phyloP scores from a whole-genome alignment of 306 rosid genomes.

The Medicago ruthenica region DNA sequence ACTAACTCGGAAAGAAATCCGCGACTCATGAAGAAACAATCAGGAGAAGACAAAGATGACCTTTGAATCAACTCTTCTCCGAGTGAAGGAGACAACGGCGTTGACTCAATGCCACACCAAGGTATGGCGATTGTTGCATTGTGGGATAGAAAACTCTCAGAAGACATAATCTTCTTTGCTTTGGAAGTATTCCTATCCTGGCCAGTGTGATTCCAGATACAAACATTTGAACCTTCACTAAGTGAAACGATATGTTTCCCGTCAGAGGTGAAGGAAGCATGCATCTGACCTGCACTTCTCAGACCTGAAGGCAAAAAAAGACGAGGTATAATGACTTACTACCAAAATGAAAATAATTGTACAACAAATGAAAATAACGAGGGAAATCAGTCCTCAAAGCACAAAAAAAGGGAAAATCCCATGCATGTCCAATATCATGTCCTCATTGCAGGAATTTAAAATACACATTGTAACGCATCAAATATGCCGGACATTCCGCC shows the following conservation, averaged over 20 bases:
- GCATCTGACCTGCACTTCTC: constrained; percentile 65
- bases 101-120: constrained; percentile 72
- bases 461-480: not conserved
- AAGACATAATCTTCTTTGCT: constrained; percentile 62
- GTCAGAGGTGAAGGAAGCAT: constrained; percentile 78
- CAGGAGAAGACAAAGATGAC: constrained; percentile 61
- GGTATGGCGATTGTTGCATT: constrained; percentile 76
- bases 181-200: constrained; percentile 60
- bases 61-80: constrained; percentile 48
- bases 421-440: not conserved
- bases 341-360: not conserved
- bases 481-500: not conserved
- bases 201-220: constrained; percentile 67
- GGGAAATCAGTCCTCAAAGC: constrained; percentile 19
- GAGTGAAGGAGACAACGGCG: constrained; percentile 56
- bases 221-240: constrained; percentile 74
- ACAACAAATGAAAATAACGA: not conserved
- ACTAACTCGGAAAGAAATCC: constrained; percentile 67
- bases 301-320: constrained; percentile 53
- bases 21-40: constrained; percentile 68
- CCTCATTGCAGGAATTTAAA: not conserved
- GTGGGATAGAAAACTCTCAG: constrained; percentile 68
- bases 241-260: constrained; percentile 83
- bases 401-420: constrained; percentile 2
- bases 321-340: constrained; percentile 16